phyloP scores from a whole-genome alignment of 1,284 basidiomycete genomes.

The Ceratobasidium sp. region DNA sequence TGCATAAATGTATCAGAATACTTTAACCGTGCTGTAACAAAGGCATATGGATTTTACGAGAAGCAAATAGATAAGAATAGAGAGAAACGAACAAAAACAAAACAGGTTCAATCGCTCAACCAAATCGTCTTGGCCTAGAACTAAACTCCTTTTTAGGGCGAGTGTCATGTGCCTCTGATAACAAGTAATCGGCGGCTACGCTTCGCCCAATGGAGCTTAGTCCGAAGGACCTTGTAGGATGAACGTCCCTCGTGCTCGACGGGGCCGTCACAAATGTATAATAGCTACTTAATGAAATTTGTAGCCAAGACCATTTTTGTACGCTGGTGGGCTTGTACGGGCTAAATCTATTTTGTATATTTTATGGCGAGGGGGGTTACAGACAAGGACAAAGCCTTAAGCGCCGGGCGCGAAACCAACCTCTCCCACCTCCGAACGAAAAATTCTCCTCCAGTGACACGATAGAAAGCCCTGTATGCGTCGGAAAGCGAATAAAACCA shows the following conservation, averaged over 20 bases:
- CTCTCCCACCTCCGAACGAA: no score
- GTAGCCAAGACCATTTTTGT: background rate
- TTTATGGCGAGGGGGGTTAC: background rate
- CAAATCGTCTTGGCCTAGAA: background rate
- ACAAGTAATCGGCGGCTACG: slow-evolving; percentile 4
- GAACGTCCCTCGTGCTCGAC: background rate
- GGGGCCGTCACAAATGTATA: background rate
- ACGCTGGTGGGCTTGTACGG: no score
- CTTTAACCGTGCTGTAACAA: no score
- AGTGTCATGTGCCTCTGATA: background rate
- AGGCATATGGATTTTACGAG: no score
- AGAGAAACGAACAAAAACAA: no score
- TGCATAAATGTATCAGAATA: no score
- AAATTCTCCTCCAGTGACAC: no score
- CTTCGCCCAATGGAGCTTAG: slow-evolving; percentile 5
- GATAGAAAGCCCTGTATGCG: background rate
- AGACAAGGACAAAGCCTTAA: background rate
- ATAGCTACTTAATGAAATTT: slow-evolving; percentile 8
- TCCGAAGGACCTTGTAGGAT: background rate
- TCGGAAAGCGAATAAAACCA: background rate
- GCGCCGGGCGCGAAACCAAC: background rate
- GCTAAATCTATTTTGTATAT: background rate
- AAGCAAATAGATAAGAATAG: no score
- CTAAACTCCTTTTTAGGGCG: background rate
- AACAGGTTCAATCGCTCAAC: no score